Percentiles rank a stretch among this genome's conserved stretches.
Conservation (phyloP, 2,329 filamentous ascomycete species). For the Mollisia scopiformis region DNA sequence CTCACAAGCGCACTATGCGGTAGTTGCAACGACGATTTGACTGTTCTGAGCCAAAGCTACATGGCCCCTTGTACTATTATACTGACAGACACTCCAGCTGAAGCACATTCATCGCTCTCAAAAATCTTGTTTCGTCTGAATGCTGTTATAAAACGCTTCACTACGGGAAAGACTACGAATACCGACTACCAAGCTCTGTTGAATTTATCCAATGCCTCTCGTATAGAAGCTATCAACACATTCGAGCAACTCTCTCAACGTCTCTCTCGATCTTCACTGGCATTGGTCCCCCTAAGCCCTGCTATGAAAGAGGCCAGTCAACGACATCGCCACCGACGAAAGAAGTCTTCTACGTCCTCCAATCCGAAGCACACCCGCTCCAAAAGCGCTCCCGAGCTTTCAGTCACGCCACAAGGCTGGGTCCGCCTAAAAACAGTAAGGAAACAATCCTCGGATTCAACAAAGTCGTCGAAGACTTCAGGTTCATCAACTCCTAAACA, state of each 20-base stretch:
- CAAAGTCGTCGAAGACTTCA: neutral
- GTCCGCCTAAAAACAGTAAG: constrained; percentile 26
- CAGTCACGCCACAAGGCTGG: constrained; percentile 28
- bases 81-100: constrained; percentile 23
- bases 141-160: constrained; percentile 42
- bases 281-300: constrained; percentile 4
- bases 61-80: too few species aligned
- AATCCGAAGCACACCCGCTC: constrained; percentile 17
- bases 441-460: constrained; percentile 15
- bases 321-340: constrained; percentile 12
- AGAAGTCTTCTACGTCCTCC: constrained; percentile 13
- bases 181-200: constrained; percentile 51
- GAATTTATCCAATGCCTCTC: constrained; percentile 50
- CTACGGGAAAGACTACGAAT: constrained; percentile 36
- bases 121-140: constrained; percentile 47
- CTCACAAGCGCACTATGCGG: too few species aligned
- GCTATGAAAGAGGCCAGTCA: neutral
- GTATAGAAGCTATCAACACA: constrained; percentile 50
- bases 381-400: constrained; percentile 25
- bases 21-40: too few species aligned
- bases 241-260: constrained; percentile 50
- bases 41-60: too few species aligned
- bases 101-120: constrained; percentile 33
- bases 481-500: neutral
- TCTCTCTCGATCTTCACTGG: constrained; percentile 34